Conservation (phyloP, 2,329 filamentous ascomycete genomes). For the Sarocladium oryzae region DNA sequence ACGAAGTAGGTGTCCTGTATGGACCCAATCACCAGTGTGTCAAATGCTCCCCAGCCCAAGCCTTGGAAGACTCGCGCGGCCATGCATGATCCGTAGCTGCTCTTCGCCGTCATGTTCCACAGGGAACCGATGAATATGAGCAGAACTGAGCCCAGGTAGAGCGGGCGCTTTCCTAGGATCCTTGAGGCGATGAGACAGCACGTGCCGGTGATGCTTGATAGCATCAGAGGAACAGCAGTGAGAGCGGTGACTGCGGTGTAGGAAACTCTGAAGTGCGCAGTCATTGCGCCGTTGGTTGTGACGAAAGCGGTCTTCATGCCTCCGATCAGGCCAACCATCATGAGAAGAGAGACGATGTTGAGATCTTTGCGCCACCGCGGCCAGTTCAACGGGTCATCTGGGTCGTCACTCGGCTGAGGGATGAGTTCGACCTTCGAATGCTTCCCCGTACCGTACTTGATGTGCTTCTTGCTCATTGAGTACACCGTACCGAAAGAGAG, state of each 20-base stretch:
- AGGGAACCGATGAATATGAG: constrained; percentile 42
- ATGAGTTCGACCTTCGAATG: constrained; percentile 12
- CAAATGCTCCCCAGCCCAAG: constrained; percentile 53
- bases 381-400: constrained; percentile 23
- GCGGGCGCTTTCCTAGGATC: constrained; percentile 45
- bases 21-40: constrained; percentile 43
- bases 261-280: constrained; percentile 34
- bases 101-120: constrained; percentile 40
- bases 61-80: constrained; percentile 48
- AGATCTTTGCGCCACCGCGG: constrained; percentile 16
- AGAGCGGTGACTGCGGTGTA: constrained; percentile 42
- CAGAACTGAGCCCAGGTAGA: constrained; percentile 41
- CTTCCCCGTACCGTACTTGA: constrained; percentile 3
- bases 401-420: constrained; percentile 18
- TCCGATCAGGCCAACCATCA: constrained; percentile 38
- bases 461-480: neutral
- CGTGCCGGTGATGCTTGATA: constrained; percentile 41
- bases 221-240: constrained; percentile 46
- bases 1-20: constrained; percentile 54
- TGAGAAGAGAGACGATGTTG: constrained; percentile 39
- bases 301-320: constrained; percentile 51
- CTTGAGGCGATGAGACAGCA: constrained; percentile 35
- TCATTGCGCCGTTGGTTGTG: constrained; percentile 38
- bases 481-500: neutral
- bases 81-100: constrained; percentile 40